Conservation (phyloP, 768 basidiomycete species). For the Leccinum rimulosum region DNA sequence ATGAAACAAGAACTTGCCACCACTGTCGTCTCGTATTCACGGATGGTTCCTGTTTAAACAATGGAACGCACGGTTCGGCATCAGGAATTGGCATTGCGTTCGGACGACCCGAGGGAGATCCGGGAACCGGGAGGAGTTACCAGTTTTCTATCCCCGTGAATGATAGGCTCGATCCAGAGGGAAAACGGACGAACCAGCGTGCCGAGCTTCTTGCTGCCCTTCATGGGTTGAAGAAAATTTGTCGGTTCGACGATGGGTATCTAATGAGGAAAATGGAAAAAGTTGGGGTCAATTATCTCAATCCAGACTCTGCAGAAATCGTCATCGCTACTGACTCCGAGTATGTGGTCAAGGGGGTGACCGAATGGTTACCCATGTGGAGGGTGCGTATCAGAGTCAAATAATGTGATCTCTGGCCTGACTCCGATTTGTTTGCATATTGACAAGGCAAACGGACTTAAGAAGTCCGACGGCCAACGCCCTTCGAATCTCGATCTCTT, state of each 20-base stretch:
- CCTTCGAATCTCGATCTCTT: constrained; percentile 10
- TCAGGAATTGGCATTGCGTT: background rate
- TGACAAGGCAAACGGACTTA: background rate
- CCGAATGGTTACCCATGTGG: constrained; percentile 7
- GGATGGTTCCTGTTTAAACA: background rate
- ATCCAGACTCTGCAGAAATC: background rate
- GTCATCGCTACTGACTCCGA: constrained; percentile 6
- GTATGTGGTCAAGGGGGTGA: constrained; percentile 10
- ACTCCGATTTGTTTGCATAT: background rate
- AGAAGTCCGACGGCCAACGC: background rate
- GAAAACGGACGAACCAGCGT: background rate
- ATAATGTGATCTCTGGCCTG: too few species aligned
- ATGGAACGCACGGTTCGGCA: background rate
- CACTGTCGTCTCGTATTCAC: background rate
- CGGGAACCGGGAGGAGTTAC: background rate
- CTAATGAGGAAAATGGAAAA: background rate
- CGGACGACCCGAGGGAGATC: background rate
- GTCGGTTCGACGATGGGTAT: constrained; percentile 20
- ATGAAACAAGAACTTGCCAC: background rate
- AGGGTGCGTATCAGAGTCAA: background rate
- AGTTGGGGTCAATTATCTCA: too few species aligned
- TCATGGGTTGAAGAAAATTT: constrained; percentile 23
- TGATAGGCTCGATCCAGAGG: background rate
- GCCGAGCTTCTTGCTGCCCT: background rate
- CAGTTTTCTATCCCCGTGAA: constrained; percentile 1